A percentile compares a stretch with the other conserved stretches of the same genome.
These are phyloP conservation scores for Trichosporon faecale DNA, from an alignment of 1,284 basidiomycete genomes.

Conservation along the genomic window DNA sequence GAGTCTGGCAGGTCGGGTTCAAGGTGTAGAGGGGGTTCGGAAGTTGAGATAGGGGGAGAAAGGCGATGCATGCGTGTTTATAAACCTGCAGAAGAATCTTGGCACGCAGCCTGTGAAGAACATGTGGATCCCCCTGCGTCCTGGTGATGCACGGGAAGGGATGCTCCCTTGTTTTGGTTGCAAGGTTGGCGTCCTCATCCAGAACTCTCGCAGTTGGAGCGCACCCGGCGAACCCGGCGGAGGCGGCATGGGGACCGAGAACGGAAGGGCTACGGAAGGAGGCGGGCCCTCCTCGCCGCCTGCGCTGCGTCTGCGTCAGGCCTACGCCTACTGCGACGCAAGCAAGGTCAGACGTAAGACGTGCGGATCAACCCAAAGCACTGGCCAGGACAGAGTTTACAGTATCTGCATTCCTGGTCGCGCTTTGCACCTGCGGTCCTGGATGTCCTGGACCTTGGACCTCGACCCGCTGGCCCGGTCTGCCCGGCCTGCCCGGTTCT, in stretches of 20 bases:
- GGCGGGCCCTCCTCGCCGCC: neutral
- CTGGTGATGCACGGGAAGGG: neutral
- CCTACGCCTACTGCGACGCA: neutral
- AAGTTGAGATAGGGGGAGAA: neutral
- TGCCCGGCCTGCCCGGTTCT: conserved; percentile 3
- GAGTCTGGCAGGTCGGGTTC: too few species aligned
- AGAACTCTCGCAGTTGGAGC: neutral
- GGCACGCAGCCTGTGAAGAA: neutral
- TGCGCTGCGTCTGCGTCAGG: neutral
- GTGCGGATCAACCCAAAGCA: neutral
- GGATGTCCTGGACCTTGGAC: neutral
- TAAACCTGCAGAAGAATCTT: neutral
- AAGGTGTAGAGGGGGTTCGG: too few species aligned
- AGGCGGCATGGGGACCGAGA: neutral
- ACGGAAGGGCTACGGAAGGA: neutral
- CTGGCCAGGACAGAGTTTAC: neutral
- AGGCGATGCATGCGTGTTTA: neutral
- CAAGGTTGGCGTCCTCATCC: neutral
- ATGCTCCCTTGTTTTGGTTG: conserved; percentile 1
- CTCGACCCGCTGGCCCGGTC: neutral
- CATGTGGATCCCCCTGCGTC: neutral
- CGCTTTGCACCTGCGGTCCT: neutral
- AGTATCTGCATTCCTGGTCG: neutral
- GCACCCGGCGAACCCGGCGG: neutral
- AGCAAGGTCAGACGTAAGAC: neutral